Conservation (phyloP, 306 rosid genomes). For the Pyrus communis region DNA sequence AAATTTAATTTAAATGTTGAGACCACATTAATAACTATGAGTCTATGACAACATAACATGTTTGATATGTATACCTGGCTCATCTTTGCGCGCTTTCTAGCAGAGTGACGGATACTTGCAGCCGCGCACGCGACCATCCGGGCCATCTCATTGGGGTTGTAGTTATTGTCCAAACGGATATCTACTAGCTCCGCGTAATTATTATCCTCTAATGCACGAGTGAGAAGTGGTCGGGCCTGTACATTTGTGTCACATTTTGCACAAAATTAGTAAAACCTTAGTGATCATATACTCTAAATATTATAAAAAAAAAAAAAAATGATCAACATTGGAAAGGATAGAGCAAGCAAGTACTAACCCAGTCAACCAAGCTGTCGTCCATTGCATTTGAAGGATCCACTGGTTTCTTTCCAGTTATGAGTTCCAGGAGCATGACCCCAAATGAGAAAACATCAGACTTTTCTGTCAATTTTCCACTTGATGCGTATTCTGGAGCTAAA, state of each 20-base stretch:
- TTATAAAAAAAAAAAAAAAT: not conserved
- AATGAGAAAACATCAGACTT: slow-evolving; percentile 90
- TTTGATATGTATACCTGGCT: slow-evolving; percentile 47
- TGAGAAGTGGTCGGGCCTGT: slow-evolving; percentile 79
- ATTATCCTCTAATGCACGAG: slow-evolving; percentile 51
- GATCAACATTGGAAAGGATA: not conserved
- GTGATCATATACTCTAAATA: not conserved
- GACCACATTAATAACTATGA: not conserved
- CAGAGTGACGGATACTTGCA: slow-evolving; percentile 81
- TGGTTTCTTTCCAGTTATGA: slow-evolving; percentile 69
- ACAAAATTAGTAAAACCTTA: not conserved
- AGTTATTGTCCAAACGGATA: slow-evolving; percentile 46
- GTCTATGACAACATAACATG: not conserved
- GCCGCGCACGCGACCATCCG: slow-evolving; percentile 82
- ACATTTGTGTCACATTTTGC: not conserved
- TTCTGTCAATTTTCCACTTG: slow-evolving; percentile 86
- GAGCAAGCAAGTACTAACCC: slow-evolving; percentile 50
- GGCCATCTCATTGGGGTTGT: slow-evolving; percentile 46
- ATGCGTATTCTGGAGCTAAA: slow-evolving; percentile 91
- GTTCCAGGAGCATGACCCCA: slow-evolving; percentile 87
- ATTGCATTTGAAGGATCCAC: slow-evolving; percentile 45
- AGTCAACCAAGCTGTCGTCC: slow-evolving; percentile 91
- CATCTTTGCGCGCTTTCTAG: slow-evolving; percentile 73
- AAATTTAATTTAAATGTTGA: not conserved
- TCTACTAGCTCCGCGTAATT: slow-evolving; percentile 55